Conservation (phyloP, 148 eudicot species). For the Silene latifolia region DNA sequence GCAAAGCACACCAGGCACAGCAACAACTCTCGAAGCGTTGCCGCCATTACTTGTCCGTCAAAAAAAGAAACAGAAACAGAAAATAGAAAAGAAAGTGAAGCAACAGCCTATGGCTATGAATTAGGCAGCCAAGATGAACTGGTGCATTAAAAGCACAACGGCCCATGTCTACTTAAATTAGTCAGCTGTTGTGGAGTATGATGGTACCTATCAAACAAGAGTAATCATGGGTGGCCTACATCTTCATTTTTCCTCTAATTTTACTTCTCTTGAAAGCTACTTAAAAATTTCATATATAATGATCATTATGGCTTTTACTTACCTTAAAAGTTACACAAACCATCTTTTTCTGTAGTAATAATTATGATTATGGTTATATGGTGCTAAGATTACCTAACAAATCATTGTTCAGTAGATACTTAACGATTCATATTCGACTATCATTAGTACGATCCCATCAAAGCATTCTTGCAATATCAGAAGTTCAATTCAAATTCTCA, state of each 20-base stretch:
- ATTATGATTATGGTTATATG: background rate
- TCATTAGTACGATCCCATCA: background rate
- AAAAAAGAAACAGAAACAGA: background rate
- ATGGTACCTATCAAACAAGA: conserved; percentile 9
- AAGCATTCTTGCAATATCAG: background rate
- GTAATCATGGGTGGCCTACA: conserved; percentile 20
- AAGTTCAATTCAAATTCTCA: too few relatives aligned
- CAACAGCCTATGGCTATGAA: background rate
- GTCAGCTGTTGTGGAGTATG: conserved; percentile 2
- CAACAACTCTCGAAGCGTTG: conserved; percentile 10
- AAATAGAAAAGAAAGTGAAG: background rate
- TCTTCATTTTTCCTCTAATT: conserved; percentile 3
- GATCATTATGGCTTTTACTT: conserved; percentile 17
- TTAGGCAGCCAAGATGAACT: background rate
- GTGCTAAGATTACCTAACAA: background rate
- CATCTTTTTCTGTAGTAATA: background rate
- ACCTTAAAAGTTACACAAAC: conserved; percentile 18
- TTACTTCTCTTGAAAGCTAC: conserved; percentile 37
- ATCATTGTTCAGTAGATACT: too few relatives aligned
- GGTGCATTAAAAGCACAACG: background rate
- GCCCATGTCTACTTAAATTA: conserved; percentile 4
- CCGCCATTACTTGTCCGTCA: conserved; percentile 6
- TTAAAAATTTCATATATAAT: background rate
- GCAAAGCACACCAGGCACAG: conserved; percentile 17
- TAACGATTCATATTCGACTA: too few relatives aligned